Base-by-base conservation (phyloP, 73 alveolate species). In the Effrenium voratum region DNA sequence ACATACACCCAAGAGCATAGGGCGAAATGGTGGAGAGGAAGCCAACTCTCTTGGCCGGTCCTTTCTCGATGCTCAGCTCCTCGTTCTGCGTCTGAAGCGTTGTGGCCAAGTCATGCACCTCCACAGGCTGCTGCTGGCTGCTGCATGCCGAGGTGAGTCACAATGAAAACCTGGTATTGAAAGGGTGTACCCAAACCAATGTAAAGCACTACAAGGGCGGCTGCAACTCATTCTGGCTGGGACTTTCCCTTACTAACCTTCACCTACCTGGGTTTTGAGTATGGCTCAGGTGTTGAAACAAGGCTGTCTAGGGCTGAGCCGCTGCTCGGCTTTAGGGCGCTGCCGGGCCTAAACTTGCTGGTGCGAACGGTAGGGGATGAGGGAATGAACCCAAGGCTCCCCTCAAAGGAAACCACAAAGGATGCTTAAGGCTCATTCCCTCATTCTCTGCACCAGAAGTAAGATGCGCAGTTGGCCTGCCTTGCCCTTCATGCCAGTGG, bases 401-500 rank as follows among this genome's bases (percentile, higher is more conserved):
- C 30, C 10, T 10, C 22, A 55, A 55, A 55, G 22, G 22, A 10
- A 55, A 22, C 68, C 68, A 22, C 68, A 10, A 10, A 55, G 30
- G 22, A 55, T 22, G 10, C 10, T 55, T 55, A 55, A 10, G 10
- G 22, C 68, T 55, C 10, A 10, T 55, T 13, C 22, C 22, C 10
- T 55, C 22, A 55, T 22, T 55, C 68, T 55, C n/a, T 55, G 22
- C 22, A 13, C 68, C 68, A 13, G 68, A 13, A 55, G 22, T 55
- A 55, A 10, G 10, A 22, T 55, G 22, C 10, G 68, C 22, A 55
- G 30, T 55, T 13, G 15, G 3, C 75, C n/a, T 10, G 97, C 97
- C 97, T 90, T 90, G 75, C 97, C 97, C 97, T 90, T 90, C 97
- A 90, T 90, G 32, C 97, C 97, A 38, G 97, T 90, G 76, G 97